Percentiles rank a stretch among this genome's conserved stretches.
These are phyloP conservation scores for Podosphaera aphanis DNA, from an alignment of 2,329 filamentous ascomycete genomes.

Conservation along the genomic window DNA sequence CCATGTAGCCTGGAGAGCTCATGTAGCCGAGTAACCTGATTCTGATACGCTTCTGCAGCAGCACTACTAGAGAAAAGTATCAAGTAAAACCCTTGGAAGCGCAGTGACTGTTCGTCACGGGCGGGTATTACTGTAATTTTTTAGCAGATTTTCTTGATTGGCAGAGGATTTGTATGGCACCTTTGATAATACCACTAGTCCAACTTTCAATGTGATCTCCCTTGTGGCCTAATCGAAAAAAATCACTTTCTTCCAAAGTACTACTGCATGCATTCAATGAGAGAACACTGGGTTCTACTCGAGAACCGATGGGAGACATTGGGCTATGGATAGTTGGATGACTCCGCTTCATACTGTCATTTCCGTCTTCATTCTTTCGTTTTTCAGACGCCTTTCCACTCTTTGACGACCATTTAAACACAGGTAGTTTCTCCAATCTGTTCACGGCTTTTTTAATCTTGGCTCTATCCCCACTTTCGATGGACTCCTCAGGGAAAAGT, in stretches of 20 bases:
- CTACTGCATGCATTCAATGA: conserved; percentile 34
- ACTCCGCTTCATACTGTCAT: not conserved
- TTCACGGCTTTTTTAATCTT: conserved; percentile 3
- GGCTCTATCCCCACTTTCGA: conserved; percentile 15
- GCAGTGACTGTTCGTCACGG: conserved; percentile 38
- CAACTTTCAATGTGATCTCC: conserved; percentile 43
- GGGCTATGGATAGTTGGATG: no score
- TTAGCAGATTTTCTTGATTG: not conserved
- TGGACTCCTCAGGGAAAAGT: conserved; percentile 26
- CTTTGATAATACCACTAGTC: conserved; percentile 36
- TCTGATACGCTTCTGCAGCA: conserved; percentile 38
- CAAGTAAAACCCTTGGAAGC: conserved; percentile 40
- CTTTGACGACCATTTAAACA: conserved; percentile 9
- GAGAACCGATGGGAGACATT: not conserved
- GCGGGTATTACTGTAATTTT: conserved; percentile 26
- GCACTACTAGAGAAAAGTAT: conserved; percentile 38
- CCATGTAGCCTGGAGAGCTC: conserved; percentile 21
- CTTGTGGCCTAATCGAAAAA: conserved; percentile 39
- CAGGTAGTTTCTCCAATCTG: conserved; percentile 11
- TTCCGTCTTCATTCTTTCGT: not conserved
- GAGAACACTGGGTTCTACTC: conserved; percentile 17
- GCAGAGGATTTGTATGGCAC: conserved; percentile 14
- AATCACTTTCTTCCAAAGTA: conserved; percentile 42
- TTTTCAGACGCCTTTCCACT: not conserved
- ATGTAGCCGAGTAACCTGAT: conserved; percentile 28